phyloP scores from a whole-genome alignment of 257 asterid species.

The Avicennia marina region DNA sequence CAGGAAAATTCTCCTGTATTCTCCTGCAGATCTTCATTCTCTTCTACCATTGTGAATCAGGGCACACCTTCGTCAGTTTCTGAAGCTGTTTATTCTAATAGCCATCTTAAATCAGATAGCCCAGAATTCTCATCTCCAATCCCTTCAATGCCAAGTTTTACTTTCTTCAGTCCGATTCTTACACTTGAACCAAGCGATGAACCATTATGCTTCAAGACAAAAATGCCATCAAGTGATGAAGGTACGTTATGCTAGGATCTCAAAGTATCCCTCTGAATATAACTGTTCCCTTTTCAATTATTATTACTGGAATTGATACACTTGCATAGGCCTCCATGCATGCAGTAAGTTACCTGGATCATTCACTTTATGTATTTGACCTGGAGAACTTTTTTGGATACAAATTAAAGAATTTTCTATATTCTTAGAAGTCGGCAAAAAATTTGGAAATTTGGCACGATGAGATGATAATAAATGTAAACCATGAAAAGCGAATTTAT shows the following conservation, averaged over 20 bases:
- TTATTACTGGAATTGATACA: not conserved
- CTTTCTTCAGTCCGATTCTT: conserved; percentile 43
- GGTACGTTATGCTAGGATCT: no score
- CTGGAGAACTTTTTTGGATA: no score
- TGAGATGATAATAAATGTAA: no score
- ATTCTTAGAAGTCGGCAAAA: not conserved
- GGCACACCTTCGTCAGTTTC: conserved; percentile 26
- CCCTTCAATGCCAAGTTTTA: conserved; percentile 54
- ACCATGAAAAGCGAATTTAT: no score
- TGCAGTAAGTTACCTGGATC: not conserved
- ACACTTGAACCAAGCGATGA: conserved; percentile 24
- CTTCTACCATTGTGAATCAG: conserved; percentile 26
- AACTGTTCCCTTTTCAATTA: not conserved
- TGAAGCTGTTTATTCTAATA: conserved; percentile 24
- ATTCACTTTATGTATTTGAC: not conserved
- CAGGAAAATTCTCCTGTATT: conserved; percentile 35
- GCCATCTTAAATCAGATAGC: conserved; percentile 21
- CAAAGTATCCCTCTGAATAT: not conserved
- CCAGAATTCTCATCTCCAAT: conserved; percentile 43
- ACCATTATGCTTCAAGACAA: conserved; percentile 22
- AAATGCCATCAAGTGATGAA: conserved; percentile 25
- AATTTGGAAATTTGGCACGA: not conserved
- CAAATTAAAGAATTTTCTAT: no score
- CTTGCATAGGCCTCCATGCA: not conserved
- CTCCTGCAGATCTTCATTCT: conserved; percentile 54